phyloP scores from a whole-genome alignment of 176 grass and related monocot species.

The Guadua angustifolia region DNA sequence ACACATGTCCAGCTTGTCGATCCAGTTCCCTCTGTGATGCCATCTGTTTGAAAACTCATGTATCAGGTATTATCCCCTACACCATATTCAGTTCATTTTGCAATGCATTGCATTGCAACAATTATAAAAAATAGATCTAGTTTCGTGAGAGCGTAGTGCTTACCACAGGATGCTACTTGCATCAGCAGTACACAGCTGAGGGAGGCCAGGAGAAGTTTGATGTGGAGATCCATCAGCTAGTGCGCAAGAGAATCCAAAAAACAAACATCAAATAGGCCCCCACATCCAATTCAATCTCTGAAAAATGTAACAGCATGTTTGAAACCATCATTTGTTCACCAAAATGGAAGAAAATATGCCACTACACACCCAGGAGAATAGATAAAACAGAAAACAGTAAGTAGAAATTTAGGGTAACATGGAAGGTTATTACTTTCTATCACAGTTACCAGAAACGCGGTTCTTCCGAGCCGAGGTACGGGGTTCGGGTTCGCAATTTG shows the following conservation, averaged over 20 bases:
- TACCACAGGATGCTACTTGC: constrained; percentile 63
- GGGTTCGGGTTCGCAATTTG: too few species aligned
- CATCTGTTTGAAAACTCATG: constrained; percentile 28
- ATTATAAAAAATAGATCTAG: constrained; percentile 19
- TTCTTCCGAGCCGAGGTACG: too few species aligned
- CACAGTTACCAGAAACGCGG: too few species aligned
- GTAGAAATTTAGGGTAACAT: background rate
- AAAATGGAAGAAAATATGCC: background rate
- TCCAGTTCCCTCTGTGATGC: constrained; percentile 8
- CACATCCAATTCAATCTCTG: too few species aligned
- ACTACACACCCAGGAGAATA: background rate
- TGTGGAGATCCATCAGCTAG: constrained; percentile 61
- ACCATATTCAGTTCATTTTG: constrained; percentile 22
- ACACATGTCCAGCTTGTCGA: constrained; percentile 66
- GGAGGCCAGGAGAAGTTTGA: constrained; percentile 60
- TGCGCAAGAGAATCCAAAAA: constrained; percentile 24
- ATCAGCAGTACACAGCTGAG: constrained; percentile 53
- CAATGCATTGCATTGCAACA: background rate
- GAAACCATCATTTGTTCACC: too few species aligned
- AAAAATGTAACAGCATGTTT: too few species aligned
- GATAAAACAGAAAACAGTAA: background rate
- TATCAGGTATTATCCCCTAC: background rate
- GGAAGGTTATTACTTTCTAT: background rate
- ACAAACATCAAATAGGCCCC: too few species aligned
- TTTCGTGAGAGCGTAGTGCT: constrained; percentile 39